These are phyloP conservation scores for Saccharomyces pastorianus DNA, from an alignment of 1,139 yeast species.

Conservation along the genomic window DNA sequence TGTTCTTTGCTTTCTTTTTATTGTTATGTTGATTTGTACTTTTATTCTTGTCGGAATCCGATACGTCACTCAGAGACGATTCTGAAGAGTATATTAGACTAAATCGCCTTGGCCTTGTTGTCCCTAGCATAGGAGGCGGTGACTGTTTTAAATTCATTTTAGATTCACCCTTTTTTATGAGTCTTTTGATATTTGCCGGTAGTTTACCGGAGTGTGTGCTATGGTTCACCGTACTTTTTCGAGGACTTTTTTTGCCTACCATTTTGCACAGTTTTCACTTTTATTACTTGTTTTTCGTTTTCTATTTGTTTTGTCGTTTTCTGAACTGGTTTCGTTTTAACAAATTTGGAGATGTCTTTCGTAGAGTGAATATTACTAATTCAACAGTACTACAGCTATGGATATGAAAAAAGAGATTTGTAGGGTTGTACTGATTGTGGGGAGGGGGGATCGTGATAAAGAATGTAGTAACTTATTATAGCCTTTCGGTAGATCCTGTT, in stretches of 20 bases:
- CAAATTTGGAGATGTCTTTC: neutral
- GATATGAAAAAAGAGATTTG: neutral
- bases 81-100: conserved; percentile 31
- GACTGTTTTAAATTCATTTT: neutral
- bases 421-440: neutral
- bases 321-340: neutral
- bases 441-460: neutral
- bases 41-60: conserved; percentile 15
- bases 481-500: neutral
- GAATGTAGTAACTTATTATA: neutral
- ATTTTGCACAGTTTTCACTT: conserved; percentile 4
- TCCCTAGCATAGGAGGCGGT: neutral
- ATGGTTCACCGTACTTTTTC: conserved; percentile 8
- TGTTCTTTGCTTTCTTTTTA: conserved; percentile 14
- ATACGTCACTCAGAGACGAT: conserved; percentile 27
- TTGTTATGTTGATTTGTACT: conserved; percentile 9
- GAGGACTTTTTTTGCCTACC: conserved; percentile 24
- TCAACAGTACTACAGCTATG: neutral
- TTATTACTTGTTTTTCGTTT: neutral
- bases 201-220: conserved; percentile 18
- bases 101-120: conserved; percentile 29
- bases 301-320: neutral
- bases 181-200: conserved; percentile 14
- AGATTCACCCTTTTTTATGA: conserved; percentile 9
- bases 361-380: neutral